A percentile compares a stretch with the other conserved stretches of the same genome.
These are phyloP conservation scores for Leishmania braziliensis DNA, from an alignment of 208 protist genomes.

Conservation along the genomic window DNA sequence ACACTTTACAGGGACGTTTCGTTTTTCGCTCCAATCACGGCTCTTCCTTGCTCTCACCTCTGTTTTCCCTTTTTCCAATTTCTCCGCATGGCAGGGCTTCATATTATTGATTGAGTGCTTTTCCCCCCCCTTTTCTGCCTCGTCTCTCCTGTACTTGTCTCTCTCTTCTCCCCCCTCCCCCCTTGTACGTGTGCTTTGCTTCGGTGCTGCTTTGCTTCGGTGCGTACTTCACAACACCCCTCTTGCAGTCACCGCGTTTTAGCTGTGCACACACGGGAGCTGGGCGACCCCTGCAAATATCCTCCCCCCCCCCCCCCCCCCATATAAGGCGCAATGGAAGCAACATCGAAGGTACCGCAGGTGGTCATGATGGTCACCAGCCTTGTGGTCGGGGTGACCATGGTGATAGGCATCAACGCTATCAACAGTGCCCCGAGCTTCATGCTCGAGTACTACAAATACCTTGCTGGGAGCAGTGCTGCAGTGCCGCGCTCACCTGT, in stretches of 20 bases:
- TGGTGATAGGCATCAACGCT: conserved; percentile 90
- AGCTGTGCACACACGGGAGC: neutral
- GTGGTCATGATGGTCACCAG: conserved; percentile 70
- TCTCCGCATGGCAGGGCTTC: neutral
- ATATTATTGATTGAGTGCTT: neutral
- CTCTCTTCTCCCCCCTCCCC: neutral
- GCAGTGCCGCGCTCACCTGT: conserved; percentile 34
- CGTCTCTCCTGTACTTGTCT: neutral
- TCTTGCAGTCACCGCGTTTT: neutral
- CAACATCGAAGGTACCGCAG: conserved; percentile 29
- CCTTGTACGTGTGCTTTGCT: neutral
- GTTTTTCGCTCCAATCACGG: neutral
- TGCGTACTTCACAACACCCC: neutral
- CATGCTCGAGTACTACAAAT: conserved; percentile 88
- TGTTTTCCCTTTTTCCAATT: neutral
- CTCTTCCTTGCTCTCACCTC: neutral
- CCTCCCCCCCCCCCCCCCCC: no score
- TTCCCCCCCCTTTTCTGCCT: neutral
- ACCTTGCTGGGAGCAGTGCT: conserved; percentile 39
- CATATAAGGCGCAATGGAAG: neutral
- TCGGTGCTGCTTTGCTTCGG: neutral
- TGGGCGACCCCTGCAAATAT: neutral
- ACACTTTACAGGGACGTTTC: conserved; percentile 1
- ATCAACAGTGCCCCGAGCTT: conserved; percentile 87
- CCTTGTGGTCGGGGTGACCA: conserved; percentile 75